Base-by-base conservation (phyloP, 345 rosid genomes). In the Aquilaria yunnanensis region DNA sequence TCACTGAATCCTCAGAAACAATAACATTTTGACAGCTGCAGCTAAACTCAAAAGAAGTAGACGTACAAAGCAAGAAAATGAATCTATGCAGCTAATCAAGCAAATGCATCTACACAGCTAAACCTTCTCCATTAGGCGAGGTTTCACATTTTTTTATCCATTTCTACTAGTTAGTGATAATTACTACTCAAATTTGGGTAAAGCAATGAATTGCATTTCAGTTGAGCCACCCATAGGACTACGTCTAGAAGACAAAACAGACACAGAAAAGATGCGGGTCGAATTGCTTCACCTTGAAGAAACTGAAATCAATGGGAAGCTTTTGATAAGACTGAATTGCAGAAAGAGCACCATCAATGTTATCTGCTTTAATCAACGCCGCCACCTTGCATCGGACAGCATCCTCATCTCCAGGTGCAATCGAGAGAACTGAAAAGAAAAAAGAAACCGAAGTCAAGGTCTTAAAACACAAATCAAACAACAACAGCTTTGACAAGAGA, bases 311-410 rank as follows among this genome's bases (percentile, higher is more conserved):
- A 50, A 76, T 51, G 3, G 78, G 73, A 47, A 75, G 64, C 53
- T 60, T 85, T 43, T 61, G 77, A 45, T 72, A 58, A 2, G 92
- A 77, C 2, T 79, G 85, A 71, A 90, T 80, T 0, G 78, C 56
- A 12, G 88, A 74, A 56, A 94, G 82, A 61, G 99, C 95, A 50
- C 66, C 82, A 43, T 85, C 96, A 60, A 86, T 67, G 32, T 76
- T 74, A 48, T 94, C 99, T 46, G 59, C 75, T 83, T 77, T 86
- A 2, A 94, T 77, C 68, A 94, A 58, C 32, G 96, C 89, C 70
- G 85, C 96, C 23, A 88, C 82, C 71, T 94, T 88, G 77, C 99
- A 90, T 67, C 84, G 80, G 73, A 86, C 70, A 55, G 97, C 95
- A 61, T 94, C 99, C 74, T 83, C 97, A 48, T 94, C 97, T 63